Conservation (phyloP, 2,329 filamentous ascomycete genomes). For the Thielaviopsis musarum region DNA sequence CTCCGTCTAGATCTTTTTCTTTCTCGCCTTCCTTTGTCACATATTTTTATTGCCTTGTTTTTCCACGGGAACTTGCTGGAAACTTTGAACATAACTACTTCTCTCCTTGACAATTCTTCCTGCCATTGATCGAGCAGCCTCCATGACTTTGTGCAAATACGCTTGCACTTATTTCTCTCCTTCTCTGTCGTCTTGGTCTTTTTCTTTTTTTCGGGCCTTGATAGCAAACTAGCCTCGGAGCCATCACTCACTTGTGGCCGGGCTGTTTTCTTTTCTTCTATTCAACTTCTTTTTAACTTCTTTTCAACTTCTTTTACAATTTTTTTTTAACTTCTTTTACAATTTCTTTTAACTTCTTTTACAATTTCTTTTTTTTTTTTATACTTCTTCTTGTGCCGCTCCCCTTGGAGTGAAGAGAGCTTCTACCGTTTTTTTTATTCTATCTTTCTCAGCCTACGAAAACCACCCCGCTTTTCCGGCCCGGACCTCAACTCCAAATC, state of each 20-base stretch:
- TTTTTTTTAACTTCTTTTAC: background rate
- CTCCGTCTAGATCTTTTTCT: background rate
- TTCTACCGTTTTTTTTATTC: background rate
- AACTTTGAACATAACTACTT: too few species aligned
- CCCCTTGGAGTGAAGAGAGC: conserved; percentile 6
- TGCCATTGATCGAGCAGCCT: too few species aligned
- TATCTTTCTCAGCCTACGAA: too few species aligned
- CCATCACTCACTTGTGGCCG: too few species aligned
- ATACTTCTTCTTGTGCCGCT: conserved; percentile 1
- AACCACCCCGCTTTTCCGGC: too few species aligned
- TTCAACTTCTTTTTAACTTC: background rate
- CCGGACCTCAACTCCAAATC: too few species aligned
- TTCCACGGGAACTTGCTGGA: too few species aligned
- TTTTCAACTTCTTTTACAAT: background rate
- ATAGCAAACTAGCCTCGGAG: too few species aligned
- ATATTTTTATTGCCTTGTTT: background rate
- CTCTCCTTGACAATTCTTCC: too few species aligned
- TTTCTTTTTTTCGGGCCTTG: too few species aligned
- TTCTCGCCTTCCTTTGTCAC: background rate
- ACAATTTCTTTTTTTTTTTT: background rate
- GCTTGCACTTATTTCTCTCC: background rate
- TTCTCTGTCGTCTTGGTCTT: background rate
- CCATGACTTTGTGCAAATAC: too few species aligned
- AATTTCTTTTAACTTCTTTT: background rate
- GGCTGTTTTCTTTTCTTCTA: background rate